These are phyloP conservation scores for Fraxinus floribunda DNA, from an alignment of 305 asterid genomes.

Conservation along the genomic window DNA sequence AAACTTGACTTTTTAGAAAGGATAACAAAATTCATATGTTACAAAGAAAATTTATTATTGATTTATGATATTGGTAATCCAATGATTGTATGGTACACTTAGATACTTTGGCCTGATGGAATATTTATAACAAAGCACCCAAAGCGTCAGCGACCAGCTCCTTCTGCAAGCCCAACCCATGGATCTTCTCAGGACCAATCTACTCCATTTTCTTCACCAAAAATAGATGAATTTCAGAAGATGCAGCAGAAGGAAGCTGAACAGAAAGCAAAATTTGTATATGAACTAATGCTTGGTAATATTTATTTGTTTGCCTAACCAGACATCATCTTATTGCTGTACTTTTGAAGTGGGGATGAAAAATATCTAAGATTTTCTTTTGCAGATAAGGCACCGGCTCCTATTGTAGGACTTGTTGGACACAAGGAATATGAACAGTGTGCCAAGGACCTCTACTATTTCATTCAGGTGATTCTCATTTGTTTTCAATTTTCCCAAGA, in stretches of 20 bases:
- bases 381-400: conserved; percentile 93
- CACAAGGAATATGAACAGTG: conserved; percentile 83
- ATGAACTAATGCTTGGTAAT: conserved; percentile 87
- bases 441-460: conserved; percentile 88
- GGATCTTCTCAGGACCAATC: neutral
- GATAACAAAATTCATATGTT: neutral
- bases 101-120: conserved; percentile 61
- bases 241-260: conserved; percentile 1
- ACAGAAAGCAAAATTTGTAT: conserved; percentile 39
- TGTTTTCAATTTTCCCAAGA: neutral
- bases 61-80: neutral
- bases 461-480: conserved; percentile 76
- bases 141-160: conserved; percentile 38
- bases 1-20: neutral
- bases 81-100: neutral
- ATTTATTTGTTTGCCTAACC: conserved; percentile 11
- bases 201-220: neutral
- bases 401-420: conserved; percentile 91
- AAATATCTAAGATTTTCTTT: conserved; percentile 17
- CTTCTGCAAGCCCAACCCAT: conserved; percentile 26
- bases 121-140: conserved; percentile 58
- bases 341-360: neutral
- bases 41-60: neutral
- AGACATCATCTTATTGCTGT: conserved; percentile 6
- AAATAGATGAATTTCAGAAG: neutral